A percentile compares a stretch with the other conserved stretches of the same genome.
phyloP scores from a whole-genome alignment of 768 basidiomycete species.

The Phanerochaete sordida region DNA sequence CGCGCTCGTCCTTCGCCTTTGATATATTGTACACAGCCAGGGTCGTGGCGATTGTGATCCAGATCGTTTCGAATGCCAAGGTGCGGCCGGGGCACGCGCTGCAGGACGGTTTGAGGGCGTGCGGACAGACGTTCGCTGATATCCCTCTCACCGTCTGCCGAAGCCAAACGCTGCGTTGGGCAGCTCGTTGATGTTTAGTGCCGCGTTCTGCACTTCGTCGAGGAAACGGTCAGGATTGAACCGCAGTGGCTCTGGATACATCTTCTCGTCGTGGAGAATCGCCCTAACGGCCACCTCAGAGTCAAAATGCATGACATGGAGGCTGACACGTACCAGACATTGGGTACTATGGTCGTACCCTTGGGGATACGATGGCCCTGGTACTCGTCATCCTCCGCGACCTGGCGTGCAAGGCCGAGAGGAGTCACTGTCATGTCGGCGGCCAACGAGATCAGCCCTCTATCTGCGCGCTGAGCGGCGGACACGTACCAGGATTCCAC shows the following conservation, averaged over 20 bases:
- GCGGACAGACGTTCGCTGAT: not conserved
- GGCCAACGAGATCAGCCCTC: not conserved
- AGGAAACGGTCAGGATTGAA: conserved; percentile 40
- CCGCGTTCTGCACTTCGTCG: conserved; percentile 26
- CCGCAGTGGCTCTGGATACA: conserved; percentile 29
- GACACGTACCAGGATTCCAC: conserved; percentile 14
- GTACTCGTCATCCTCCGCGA: conserved; percentile 26
- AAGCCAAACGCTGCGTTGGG: conserved; percentile 29
- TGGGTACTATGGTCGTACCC: conserved; percentile 17
- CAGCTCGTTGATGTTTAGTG: conserved; percentile 25
- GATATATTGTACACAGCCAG: conserved; percentile 18
- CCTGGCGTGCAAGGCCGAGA: conserved; percentile 8
- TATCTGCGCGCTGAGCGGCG: not conserved
- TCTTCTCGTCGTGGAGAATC: conserved; percentile 35
- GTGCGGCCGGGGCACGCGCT: conserved; percentile 23
- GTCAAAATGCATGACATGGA: too few relatives aligned
- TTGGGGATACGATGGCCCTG: conserved; percentile 25
- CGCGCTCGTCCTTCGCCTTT: conserved; percentile 14
- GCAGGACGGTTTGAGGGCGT: not conserved
- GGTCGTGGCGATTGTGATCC: conserved; percentile 19
- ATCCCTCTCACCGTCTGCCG: conserved; percentile 17
- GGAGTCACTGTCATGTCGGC: conserved; percentile 6
- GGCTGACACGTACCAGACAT: conserved; percentile 12
- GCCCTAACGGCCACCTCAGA: conserved; percentile 22
- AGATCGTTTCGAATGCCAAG: conserved; percentile 20